These are phyloP conservation scores for Hordeum pubiflorum DNA, from an alignment of 202 grass and related monocot genomes.

Conservation along the genomic window DNA sequence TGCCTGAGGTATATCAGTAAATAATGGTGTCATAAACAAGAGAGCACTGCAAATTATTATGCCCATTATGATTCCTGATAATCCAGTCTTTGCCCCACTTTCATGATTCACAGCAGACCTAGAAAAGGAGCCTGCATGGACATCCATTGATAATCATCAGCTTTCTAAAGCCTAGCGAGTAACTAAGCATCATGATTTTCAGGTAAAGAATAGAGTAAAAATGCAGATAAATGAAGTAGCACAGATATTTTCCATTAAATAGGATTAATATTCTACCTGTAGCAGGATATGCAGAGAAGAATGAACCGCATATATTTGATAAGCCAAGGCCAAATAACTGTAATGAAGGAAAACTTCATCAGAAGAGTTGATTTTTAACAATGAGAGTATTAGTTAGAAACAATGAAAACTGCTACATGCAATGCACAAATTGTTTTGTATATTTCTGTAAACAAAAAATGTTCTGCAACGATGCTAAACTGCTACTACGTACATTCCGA, in stretches of 20 bases:
- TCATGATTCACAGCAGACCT: constrained; percentile 98
- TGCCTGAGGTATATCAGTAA: constrained; percentile 97
- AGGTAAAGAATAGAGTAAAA: constrained; percentile 12
- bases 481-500: background rate
- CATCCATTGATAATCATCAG: constrained; percentile 15
- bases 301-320: constrained; percentile 88
- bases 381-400: constrained; percentile 3
- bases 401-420: background rate
- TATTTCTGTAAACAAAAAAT: background rate
- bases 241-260: background rate
- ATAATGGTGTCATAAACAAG: constrained; percentile 94
- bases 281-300: constrained; percentile 84
- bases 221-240: background rate
- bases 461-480: background rate
- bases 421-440: background rate
- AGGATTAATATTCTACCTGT: constrained; percentile 58
- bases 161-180: background rate
- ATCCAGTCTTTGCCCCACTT: constrained; percentile 73
- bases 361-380: constrained; percentile 10
- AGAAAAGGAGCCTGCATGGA: constrained; percentile 84
- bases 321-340: constrained; percentile 95
- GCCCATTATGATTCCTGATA: constrained; percentile 93
- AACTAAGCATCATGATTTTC: constrained; percentile 9
- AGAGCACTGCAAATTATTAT: constrained; percentile 79
- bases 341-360: constrained; percentile 7